Evolutionary conservation across 2,329 filamentous ascomycete genomes (phyloP).

Genomic region (Pseudocercospora vitis): DNA sequence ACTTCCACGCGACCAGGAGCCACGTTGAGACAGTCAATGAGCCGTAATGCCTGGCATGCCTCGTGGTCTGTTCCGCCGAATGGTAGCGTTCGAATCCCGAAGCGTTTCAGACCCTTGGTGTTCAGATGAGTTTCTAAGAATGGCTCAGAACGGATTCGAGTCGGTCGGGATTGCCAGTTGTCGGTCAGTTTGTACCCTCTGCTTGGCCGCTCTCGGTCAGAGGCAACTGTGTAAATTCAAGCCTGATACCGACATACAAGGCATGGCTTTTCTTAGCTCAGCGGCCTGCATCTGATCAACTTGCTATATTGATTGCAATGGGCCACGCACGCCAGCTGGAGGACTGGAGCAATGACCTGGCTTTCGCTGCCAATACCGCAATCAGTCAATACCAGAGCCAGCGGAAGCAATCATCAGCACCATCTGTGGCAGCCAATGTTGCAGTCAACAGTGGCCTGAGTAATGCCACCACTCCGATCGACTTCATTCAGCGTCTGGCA

Average conservation of each 20-base stretch:
- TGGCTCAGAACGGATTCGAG: background rate
- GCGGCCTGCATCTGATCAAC: background rate
- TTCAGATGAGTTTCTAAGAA: background rate
- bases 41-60: background rate
- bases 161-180: background rate
- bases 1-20: background rate
- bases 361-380: background rate
- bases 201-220: background rate
- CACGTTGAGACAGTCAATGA: background rate
- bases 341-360: slow-evolving; percentile 3
- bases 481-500: background rate
- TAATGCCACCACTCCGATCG: background rate
- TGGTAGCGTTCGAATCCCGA: background rate
- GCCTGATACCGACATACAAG: slow-evolving; percentile 2
- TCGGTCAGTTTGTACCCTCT: background rate
- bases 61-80: background rate
- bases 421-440: background rate
- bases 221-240: background rate
- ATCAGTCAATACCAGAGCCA: background rate
- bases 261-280: slow-evolving; percentile 1
- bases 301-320: slow-evolving; percentile 3
- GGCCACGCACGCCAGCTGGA: slow-evolving; percentile 4
- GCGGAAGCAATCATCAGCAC: background rate
- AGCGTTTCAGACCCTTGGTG: background rate
- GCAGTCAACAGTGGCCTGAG: background rate